phyloP scores from a whole-genome alignment of 1,284 basidiomycete genomes.

The Puccinia polysora region DNA sequence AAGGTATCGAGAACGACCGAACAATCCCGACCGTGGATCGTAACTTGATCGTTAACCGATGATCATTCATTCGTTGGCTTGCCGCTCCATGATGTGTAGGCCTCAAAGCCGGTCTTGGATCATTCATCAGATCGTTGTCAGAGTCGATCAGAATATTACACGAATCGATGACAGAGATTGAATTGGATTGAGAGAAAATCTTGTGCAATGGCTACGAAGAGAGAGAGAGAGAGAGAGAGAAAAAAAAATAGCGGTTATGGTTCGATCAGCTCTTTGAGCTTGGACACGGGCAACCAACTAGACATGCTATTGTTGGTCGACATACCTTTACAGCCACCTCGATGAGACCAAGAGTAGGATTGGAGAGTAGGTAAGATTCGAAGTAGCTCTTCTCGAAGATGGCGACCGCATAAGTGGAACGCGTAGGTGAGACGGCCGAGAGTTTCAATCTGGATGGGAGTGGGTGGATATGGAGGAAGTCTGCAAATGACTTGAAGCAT shows the following conservation, averaged over 20 bases:
- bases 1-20: conserved; percentile 35
- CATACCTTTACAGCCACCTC: conserved; percentile 27
- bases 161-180: conserved; percentile 20
- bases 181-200: conserved; percentile 31
- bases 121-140: conserved; percentile 1
- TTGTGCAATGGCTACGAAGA: conserved; percentile 29
- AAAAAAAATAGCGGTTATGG: neutral
- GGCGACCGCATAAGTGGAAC: conserved; percentile 34
- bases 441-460: conserved; percentile 12
- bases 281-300: neutral
- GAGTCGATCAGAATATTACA: conserved; percentile 33
- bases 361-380: conserved; percentile 18
- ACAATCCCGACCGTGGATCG: conserved; percentile 34
- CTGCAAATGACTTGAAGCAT: conserved; percentile 31
- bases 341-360: conserved; percentile 31
- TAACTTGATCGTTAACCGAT: conserved; percentile 9
- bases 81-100: neutral
- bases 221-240: neutral
- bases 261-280: neutral
- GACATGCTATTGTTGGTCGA: neutral
- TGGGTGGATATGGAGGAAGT: conserved; percentile 32
- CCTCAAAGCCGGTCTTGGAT: neutral
- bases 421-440: conserved; percentile 37
- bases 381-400: conserved; percentile 27
- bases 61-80: neutral